Conservation (phyloP, 352 stramenopile genomes). For the Pythium monospermum region DNA sequence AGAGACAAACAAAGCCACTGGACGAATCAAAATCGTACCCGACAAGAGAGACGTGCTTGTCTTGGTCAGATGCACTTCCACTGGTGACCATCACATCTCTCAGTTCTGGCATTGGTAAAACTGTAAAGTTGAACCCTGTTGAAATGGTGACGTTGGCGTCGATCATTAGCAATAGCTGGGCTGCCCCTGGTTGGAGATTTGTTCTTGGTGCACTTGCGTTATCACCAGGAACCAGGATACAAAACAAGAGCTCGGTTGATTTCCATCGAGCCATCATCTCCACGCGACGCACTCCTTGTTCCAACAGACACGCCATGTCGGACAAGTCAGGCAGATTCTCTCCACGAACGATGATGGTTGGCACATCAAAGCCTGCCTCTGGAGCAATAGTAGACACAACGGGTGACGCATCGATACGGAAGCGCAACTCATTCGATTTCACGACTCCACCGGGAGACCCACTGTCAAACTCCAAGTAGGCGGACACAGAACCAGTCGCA, state of each 20-base stretch:
- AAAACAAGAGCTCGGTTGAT: slow-evolving; percentile 13
- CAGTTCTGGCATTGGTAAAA: slow-evolving; percentile 2
- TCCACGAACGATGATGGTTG: slow-evolving; percentile 9
- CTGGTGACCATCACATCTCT: neutral
- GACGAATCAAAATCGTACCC: slow-evolving; percentile 40
- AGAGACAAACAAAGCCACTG: slow-evolving; percentile 32
- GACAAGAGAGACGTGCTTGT: slow-evolving; percentile 17
- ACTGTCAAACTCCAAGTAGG: slow-evolving; percentile 1
- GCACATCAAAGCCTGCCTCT: neutral
- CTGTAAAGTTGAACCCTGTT: neutral
- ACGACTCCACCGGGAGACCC: neutral
- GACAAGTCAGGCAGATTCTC: slow-evolving; percentile 8
- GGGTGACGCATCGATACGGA: slow-evolving; percentile 4
- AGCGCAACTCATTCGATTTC: neutral
- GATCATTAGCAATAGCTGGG: neutral
- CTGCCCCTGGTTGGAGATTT: neutral
- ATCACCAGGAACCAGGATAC: neutral
- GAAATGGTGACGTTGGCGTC: neutral
- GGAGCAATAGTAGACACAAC: slow-evolving; percentile 2
- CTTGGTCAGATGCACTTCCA: too few species aligned
- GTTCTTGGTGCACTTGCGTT: neutral
- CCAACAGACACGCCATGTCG: slow-evolving; percentile 2
- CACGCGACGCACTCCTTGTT: neutral
- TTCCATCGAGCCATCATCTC: slow-evolving; percentile 12
- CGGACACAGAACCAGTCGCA: neutral